Evolutionary conservation across 1,284 basidiomycete genomes (phyloP).

Genomic region (Violaceomyces palustris): DNA sequence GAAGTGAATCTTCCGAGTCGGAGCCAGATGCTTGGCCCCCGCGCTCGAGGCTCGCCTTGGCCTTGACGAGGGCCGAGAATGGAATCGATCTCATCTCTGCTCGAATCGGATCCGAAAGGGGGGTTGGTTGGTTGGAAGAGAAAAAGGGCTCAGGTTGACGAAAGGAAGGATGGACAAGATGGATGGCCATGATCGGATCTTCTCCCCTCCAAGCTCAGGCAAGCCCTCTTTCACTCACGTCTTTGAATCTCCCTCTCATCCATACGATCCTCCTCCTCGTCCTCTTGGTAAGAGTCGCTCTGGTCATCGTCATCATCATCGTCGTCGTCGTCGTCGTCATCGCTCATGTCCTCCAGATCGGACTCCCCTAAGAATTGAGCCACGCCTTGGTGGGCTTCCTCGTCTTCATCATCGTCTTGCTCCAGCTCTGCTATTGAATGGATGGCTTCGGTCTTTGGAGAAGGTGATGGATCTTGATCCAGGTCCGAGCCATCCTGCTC

Average conservation of each 20-base stretch:
- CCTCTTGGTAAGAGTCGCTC: slow-evolving; percentile 17
- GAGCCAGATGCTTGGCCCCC: no score
- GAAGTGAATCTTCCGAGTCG: no score
- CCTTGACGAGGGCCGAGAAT: slow-evolving; percentile 61
- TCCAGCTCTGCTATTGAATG: slow-evolving; percentile 3
- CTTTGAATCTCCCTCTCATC: slow-evolving; percentile 5
- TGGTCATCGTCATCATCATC: slow-evolving; percentile 55
- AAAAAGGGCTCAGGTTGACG: no score
- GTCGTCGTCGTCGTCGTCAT: slow-evolving; percentile 56
- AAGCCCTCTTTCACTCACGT: no score
- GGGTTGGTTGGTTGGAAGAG: no score
- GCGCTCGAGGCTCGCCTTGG: slow-evolving; percentile 60
- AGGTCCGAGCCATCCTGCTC: no score
- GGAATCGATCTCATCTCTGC: slow-evolving; percentile 32
- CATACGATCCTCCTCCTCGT: slow-evolving; percentile 13
- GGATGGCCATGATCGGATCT: no score
- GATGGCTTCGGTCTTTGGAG: no score
- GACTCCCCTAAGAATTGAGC: slow-evolving; percentile 49
- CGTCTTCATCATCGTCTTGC: neutral
- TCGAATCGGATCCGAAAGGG: no score
- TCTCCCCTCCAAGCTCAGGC: no score
- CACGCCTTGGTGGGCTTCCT: slow-evolving; percentile 5
- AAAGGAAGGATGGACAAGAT: no score
- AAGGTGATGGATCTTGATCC: no score
- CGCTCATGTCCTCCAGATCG: slow-evolving; percentile 24